Base-by-base conservation (phyloP, 2,329 filamentous ascomycete genomes). In the Calycina marina region DNA sequence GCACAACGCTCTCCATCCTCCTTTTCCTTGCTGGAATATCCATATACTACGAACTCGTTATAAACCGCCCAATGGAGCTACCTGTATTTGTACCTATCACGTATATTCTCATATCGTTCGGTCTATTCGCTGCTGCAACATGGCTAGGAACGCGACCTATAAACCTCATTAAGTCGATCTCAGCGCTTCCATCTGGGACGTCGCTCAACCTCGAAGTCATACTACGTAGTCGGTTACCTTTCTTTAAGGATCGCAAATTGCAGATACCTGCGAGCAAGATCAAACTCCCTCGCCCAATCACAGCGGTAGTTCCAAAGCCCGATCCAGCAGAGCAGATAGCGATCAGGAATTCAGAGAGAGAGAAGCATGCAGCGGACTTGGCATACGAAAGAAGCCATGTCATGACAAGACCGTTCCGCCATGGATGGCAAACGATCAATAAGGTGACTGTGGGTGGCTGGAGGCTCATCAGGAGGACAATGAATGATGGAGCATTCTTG, bases 61-160 rank as follows among this genome's bases (percentile, higher is more conserved):
- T 3, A 22, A 9, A 8, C 20, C 8, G n/a, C 8, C 8, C 20
- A 22, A 22, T 22, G 20, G n/a, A 10, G 66, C 54, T 76, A 4
- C 54, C 63, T 3, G 55, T 54, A 45, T 78, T 68, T 66, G 64
- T 77, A 12, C 61, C 68, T 24, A 56, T 61, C 39, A 60, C 67
- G 6, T 77, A 72, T 44, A 65, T 61, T 25, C 59, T 63, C 25
- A 61, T 76, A 27, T 74, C 71, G 50, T 46, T 76, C 28, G 49
- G 69, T 35, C 72, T 79, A 59, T 67, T 61, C 32, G 59, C 56
- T 24, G 62, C 77, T 51, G 77, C 73, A 37, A 64, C 64, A 28
- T 67, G 67, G 39, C 68, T 79, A 42, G 50, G 77, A 26, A 49
- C 67, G 35, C 66, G 70, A 46, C 69, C 74, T 5, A 52, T 60